Base-by-base conservation (phyloP, 176 grass and related monocot genomes). In the Paspalum notatum region DNA sequence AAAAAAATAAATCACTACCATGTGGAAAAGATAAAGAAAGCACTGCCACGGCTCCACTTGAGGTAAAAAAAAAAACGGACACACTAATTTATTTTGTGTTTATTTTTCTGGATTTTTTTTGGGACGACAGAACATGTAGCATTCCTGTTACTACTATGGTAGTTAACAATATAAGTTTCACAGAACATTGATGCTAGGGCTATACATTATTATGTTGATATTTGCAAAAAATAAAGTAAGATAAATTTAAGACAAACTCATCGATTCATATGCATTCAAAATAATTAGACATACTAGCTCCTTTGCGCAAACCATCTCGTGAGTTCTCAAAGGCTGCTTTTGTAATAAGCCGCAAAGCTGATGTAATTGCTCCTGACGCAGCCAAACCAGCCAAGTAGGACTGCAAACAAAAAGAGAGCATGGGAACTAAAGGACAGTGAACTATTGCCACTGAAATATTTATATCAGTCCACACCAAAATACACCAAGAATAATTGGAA, bases 331-430 rank as follows among this genome's bases (percentile, higher is more conserved):
- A 77, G 14, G 57, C 74, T 6, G 56, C 56, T 62, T 62, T 62
- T 20, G 74, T 76, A 46, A 76, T 32, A 17, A 76, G 8, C 41
- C 56, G 13, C 56, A 62, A 47, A 61, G 56, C 74, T 26, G 74
- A 62, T 16, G 57, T 77, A 20, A 76, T 45, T 62, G 56, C 74
- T 26, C 74, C 74, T 61, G 56, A 76, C 20, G 74, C 74, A 20
- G 42, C 56, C 22, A 77, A 48, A 62, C 74, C 74, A 12, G 74
- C 21, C 24, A 77, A 77, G 75, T 13, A 77, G 16, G 58, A 77
- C 58, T 77, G 75, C 24, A 62, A 55, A 27, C 39, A 12, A 46
- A 61, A 60, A 12, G 2, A 7, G 12, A 16, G 51, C 0, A 55
- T 52, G 14, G 25, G 15, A 18, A 24, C 38, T 38, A 16, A 42